Conservation (phyloP, 2,329 filamentous ascomycete species). For the Penicillium rolfsii region DNA sequence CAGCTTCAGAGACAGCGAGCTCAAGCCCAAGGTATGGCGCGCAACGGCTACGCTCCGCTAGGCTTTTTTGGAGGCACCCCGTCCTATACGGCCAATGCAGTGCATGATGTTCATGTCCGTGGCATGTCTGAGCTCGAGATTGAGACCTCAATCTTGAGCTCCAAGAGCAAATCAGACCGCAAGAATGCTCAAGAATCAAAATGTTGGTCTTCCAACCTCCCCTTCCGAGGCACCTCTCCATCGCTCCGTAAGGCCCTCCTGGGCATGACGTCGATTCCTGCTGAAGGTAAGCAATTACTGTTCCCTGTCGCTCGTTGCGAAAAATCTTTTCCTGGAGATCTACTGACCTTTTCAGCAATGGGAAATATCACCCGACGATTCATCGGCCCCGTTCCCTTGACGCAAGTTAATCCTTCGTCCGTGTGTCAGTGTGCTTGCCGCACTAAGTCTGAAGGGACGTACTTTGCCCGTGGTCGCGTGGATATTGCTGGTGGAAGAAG, state of each 20-base stretch:
- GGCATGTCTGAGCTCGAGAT: not conserved
- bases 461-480: not conserved
- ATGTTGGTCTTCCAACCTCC: not conserved
- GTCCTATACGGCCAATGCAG: not conserved
- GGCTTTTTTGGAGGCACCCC: not conserved
- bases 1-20: no score
- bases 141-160: not conserved
- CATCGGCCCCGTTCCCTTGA: not conserved
- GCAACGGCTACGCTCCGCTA: not conserved
- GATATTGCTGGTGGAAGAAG: constrained; percentile 4
- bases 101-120: not conserved
- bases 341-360: not conserved
- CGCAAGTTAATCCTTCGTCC: not conserved
- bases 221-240: not conserved
- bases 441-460: not conserved
- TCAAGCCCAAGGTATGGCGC: no score
- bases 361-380: not conserved
- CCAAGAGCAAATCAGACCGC: not conserved
- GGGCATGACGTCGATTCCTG: not conserved
- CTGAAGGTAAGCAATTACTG: not conserved
- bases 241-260: not conserved
- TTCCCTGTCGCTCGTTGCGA: not conserved
- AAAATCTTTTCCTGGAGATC: not conserved
- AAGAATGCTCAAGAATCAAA: not conserved
- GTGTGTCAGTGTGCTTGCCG: not conserved